Evolutionary conservation across 495 filamentous ascomycete species (phyloP), one percentile per base, ranked within the genome.

Genomic region (Xylaria castorea): DNA sequence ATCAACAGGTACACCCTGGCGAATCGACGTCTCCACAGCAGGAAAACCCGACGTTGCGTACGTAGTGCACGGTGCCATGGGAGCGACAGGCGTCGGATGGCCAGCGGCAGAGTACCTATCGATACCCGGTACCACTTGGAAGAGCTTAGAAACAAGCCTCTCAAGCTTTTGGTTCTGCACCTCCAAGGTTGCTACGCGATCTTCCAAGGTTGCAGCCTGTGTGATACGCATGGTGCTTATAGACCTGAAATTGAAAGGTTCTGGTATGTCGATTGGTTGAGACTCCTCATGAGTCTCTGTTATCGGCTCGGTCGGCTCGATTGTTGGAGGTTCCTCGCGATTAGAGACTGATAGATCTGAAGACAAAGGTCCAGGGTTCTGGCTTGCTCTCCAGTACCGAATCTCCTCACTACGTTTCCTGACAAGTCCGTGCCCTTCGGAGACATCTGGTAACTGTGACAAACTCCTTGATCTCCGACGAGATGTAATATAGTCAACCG

Each of bases 391-490:
- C 87, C 87, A 89, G 72, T 86, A 88, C 27, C 86, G 85, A 32
- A 89, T 88, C 76, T 89, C 87, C 53, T 88, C 87, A 72, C 87
- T 88, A 20, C 87, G 81, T 50, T 87, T 82, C 46, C 87, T 83
- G 16, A 77, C 73, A 14, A 68, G 77, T 1, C 70, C 70, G 16
- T 74, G 78, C 5, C 46, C 44, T 8, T 73, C 76, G 2, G 75
- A 74, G 44, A 81, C 74, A 57, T 84, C 82, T 58, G 83, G 79
- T n/a, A 88, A 78, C n/a, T 86, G 85, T 27, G 84, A 85, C 34
- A 88, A 76, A 74, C 86, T 88, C 51, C 86, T 80, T 9, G 87
- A 89, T 63, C 87, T 83, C 60, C 87, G 81, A 36, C 85, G 86
- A 34, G 78, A 78, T 11, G 73, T 75, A 44, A 64, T 72, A 58